phyloP scores from a whole-genome alignment of 306 rosid species.

The Vicia villosa region DNA sequence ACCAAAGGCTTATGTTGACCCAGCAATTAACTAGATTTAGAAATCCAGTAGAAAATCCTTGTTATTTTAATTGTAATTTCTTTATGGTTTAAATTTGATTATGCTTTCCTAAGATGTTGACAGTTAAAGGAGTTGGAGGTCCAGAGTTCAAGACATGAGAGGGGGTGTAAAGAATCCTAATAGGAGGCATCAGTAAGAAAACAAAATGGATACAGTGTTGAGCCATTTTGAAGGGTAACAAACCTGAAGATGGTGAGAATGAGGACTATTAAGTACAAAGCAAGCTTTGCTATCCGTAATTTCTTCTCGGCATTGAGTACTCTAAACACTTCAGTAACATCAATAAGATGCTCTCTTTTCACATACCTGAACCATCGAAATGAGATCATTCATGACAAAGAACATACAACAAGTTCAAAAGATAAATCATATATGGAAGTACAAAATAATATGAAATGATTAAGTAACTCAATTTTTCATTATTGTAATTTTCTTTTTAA shows the following conservation, averaged over 20 bases:
- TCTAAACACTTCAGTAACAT: constrained; percentile 93
- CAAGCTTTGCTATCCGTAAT: constrained; percentile 70
- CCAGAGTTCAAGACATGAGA: no score
- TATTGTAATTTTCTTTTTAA: constrained; percentile 12
- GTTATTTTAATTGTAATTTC: no score
- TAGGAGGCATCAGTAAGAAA: constrained; percentile 44
- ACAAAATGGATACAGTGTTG: constrained; percentile 11
- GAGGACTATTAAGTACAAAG: constrained; percentile 64
- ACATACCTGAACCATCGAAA: constrained; percentile 60
- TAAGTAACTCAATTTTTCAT: neutral
- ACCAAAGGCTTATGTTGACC: neutral
- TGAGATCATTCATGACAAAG: constrained; percentile 32
- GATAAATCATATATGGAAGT: constrained; percentile 17
- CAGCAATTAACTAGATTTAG: neutral
- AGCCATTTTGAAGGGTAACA: constrained; percentile 37
- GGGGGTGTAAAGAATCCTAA: no score
- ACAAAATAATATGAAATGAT: constrained; percentile 1
- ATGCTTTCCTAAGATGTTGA: no score
- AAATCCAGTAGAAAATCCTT: constrained; percentile 45
- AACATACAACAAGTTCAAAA: constrained; percentile 26
- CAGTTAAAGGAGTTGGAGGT: no score
- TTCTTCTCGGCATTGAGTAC: constrained; percentile 73
- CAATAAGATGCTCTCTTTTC: constrained; percentile 82
- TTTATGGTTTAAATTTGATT: no score
- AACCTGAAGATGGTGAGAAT: constrained; percentile 76